phyloP scores from a whole-genome alignment of 805 yeast genomes.

The Teunomyces cretensis region DNA sequence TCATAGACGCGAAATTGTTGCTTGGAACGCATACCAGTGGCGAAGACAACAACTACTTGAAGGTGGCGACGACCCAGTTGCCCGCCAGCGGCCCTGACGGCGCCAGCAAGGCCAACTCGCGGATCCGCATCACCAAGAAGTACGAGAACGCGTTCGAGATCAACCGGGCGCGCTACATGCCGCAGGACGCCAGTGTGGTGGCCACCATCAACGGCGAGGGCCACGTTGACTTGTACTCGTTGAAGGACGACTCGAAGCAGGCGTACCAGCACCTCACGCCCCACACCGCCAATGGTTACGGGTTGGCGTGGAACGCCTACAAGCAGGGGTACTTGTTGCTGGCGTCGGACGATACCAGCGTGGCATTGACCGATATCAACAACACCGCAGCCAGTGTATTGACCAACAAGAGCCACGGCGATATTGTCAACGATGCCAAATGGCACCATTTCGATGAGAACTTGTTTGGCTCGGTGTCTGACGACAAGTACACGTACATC shows the following conservation, averaged over 20 bases:
- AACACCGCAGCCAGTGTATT: slow-evolving; percentile 10
- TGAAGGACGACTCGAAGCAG: slow-evolving; percentile 23
- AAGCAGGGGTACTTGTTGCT: slow-evolving; percentile 53
- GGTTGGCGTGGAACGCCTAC: slow-evolving; percentile 62
- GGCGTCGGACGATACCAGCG: slow-evolving; percentile 63
- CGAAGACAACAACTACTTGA: slow-evolving; percentile 63
- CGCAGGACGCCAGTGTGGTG: slow-evolving; percentile 53
- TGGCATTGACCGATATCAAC: slow-evolving; percentile 59
- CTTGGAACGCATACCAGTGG: slow-evolving; percentile 77
- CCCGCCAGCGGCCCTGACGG: slow-evolving; percentile 36
- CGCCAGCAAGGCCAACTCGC: slow-evolving; percentile 42
- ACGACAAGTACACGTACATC: slow-evolving; percentile 56
- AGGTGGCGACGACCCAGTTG: slow-evolving; percentile 60
- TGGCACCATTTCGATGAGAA: slow-evolving; percentile 59
- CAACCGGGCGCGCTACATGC: slow-evolving; percentile 71
- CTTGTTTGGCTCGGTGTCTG: slow-evolving; percentile 71
- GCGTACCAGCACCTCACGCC: slow-evolving; percentile 39
- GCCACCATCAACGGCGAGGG: slow-evolving; percentile 74
- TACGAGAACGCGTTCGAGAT: slow-evolving; percentile 63
- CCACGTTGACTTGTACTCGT: slow-evolving; percentile 53
- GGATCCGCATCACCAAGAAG: slow-evolving; percentile 62
- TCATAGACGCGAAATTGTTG: slow-evolving; percentile 51
- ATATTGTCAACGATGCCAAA: slow-evolving; percentile 72
- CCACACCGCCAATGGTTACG: slow-evolving; percentile 72
- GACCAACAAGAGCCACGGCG: slow-evolving; percentile 38